A percentile compares a stretch with the other conserved stretches of the same genome.
phyloP scores from a whole-genome alignment of 495 filamentous ascomycete genomes.

The Xeromyces bisporus region DNA sequence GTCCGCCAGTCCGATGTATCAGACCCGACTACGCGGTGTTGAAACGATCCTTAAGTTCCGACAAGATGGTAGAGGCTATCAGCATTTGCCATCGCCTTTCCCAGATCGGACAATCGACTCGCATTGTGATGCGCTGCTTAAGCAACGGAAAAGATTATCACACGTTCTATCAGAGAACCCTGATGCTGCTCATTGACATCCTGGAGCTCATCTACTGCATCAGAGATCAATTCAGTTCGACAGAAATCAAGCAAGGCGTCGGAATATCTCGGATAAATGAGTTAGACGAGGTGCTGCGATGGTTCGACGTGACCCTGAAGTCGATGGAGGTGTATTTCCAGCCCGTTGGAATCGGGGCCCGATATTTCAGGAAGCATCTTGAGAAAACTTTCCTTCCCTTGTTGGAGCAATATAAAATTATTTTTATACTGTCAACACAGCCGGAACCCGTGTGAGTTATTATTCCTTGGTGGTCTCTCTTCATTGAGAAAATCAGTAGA shows the following conservation, averaged over 20 bases:
- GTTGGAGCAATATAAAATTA: conserved; percentile 17
- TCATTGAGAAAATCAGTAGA: too few relatives aligned
- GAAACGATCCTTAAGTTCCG: too few relatives aligned
- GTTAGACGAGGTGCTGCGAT: conserved; percentile 9
- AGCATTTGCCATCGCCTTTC: conserved; percentile 6
- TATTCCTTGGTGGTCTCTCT: conserved; percentile 5
- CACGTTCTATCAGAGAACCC: conserved; percentile 7
- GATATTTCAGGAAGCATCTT: conserved; percentile 14
- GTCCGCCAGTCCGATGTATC: too few relatives aligned
- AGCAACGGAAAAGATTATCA: conserved; percentile 8
- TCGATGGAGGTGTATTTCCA: conserved; percentile 18
- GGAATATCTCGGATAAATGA: conserved; percentile 6
- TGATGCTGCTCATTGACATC: conserved; percentile 9
- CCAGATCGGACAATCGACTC: conserved; percentile 5
- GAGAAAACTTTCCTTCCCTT: conserved; percentile 12
- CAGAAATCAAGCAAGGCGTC: conserved; percentile 13
- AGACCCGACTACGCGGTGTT: too few relatives aligned
- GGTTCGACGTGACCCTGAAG: conserved; percentile 10
- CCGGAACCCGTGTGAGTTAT: conserved; percentile 11
- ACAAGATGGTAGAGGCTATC: conserved; percentile 9
- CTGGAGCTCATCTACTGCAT: conserved; percentile 11
- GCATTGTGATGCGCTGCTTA: conserved; percentile 10
- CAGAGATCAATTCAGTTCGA: conserved; percentile 13
- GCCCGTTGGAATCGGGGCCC: conserved; percentile 15
- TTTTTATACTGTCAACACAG: conserved; percentile 15